These are phyloP conservation scores for Massarina eburnea DNA, from an alignment of 2,329 filamentous ascomycete genomes.

Conservation along the genomic window DNA sequence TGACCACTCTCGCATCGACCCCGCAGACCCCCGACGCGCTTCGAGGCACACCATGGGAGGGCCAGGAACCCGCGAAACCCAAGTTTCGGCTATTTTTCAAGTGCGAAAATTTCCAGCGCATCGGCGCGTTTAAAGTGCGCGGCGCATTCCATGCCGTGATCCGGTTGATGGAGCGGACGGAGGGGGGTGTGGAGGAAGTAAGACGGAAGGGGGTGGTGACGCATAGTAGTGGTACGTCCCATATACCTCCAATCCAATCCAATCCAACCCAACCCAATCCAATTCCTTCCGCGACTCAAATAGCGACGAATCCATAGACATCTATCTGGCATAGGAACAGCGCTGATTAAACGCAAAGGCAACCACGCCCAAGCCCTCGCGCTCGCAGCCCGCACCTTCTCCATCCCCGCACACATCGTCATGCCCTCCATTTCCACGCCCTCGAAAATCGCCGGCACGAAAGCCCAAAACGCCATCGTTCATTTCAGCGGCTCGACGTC, in stretches of 20 bases:
- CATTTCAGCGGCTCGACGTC: slow-evolving; percentile 81
- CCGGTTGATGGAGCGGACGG: slow-evolving; percentile 60
- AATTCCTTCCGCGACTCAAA: not conserved
- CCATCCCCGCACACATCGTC: slow-evolving; percentile 81
- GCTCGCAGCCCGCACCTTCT: slow-evolving; percentile 73
- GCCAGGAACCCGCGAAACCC: slow-evolving; percentile 61
- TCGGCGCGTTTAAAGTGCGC: slow-evolving; percentile 89
- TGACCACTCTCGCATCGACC: slow-evolving; percentile 73
- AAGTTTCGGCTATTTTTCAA: slow-evolving; percentile 84
- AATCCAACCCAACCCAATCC: not conserved
- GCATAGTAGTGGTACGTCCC: slow-evolving; percentile 76
- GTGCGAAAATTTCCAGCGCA: slow-evolving; percentile 87
- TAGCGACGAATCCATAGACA: not conserved
- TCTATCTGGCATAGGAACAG: not conserved
- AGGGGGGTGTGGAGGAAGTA: slow-evolving; percentile 44
- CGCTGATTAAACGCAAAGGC: slow-evolving; percentile 53
- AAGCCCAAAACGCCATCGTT: slow-evolving; percentile 74
- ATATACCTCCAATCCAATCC: not conserved
- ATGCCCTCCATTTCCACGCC: slow-evolving; percentile 86
- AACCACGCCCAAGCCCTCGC: slow-evolving; percentile 95
- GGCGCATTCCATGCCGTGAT: slow-evolving; percentile 87
- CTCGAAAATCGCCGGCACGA: slow-evolving; percentile 84
- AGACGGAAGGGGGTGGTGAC: slow-evolving; percentile 76
- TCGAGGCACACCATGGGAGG: slow-evolving; percentile 59
- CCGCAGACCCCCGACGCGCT: slow-evolving; percentile 61